phyloP scores from a whole-genome alignment of 257 asterid genomes.

The Gardenia jasminoides region DNA sequence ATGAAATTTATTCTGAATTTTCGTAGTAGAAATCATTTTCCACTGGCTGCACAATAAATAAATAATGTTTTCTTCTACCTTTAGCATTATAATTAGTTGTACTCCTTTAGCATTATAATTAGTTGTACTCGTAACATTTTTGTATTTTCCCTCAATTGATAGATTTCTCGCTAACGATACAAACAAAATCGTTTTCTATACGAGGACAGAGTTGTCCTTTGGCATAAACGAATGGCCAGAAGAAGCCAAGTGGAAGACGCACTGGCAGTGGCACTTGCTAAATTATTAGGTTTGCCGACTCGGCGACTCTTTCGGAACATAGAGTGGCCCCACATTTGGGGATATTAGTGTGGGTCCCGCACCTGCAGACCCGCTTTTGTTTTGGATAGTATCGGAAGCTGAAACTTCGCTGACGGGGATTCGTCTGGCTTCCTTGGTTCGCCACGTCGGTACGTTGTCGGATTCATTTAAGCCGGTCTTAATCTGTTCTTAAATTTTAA shows the following conservation, averaged over 20 bases:
- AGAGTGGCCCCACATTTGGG: neutral
- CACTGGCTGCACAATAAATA: too few relatives aligned
- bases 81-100: too few relatives aligned
- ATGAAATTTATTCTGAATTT: too few relatives aligned
- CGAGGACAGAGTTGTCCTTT: neutral
- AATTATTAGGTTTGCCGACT: too few relatives aligned
- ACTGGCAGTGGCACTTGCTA: neutral
- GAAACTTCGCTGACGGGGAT: neutral
- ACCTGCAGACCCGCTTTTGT: neutral
- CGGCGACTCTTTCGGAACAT: neutral
- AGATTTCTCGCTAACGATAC: too few relatives aligned
- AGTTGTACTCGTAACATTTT: too few relatives aligned
- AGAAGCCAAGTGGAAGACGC: neutral
- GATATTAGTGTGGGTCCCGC: neutral
- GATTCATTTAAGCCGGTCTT: neutral
- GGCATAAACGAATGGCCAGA: neutral
- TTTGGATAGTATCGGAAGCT: neutral
- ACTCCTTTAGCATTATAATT: too few relatives aligned
- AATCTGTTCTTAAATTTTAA: too few relatives aligned
- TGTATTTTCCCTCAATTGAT: too few relatives aligned
- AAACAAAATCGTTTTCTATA: neutral
- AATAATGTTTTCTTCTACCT: too few relatives aligned
- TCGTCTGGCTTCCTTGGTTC: neutral
- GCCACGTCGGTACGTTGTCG: neutral
- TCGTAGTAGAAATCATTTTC: too few relatives aligned